A percentile compares a stretch with the other conserved stretches of the same genome.
Conservation (phyloP, 2,329 filamentous ascomycete species). For the Venturia aucupariae region DNA sequence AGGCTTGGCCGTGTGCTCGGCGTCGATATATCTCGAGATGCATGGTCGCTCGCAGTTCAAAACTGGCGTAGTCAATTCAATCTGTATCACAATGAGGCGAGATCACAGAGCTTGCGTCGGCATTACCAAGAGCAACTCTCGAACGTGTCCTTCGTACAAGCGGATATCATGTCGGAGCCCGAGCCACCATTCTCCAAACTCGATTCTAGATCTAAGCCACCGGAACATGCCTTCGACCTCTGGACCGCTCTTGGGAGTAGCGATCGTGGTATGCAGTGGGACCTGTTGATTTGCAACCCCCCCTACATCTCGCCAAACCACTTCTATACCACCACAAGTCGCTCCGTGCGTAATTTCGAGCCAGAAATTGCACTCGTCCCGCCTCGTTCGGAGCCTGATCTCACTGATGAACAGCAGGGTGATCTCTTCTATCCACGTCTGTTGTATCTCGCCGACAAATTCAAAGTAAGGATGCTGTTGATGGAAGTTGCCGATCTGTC, state of each 20-base stretch:
- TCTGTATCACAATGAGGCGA: background rate
- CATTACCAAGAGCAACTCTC: background rate
- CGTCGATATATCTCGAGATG: constrained; percentile 60
- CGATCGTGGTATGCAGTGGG: constrained; percentile 25
- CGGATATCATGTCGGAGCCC: constrained; percentile 24
- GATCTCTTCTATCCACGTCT: constrained; percentile 62
- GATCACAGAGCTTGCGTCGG: background rate
- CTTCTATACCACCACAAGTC: constrained; percentile 54
- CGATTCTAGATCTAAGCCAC: background rate
- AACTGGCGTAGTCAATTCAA: constrained; percentile 45
- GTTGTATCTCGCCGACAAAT: constrained; percentile 42
- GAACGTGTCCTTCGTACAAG: constrained; percentile 24
- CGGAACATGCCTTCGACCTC: background rate
- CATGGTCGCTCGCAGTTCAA: constrained; percentile 53
- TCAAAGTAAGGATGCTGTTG: constrained; percentile 48
- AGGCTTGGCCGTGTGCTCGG: constrained; percentile 48
- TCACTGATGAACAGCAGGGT: constrained; percentile 23
- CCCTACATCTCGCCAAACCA: constrained; percentile 69
- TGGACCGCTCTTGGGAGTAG: background rate
- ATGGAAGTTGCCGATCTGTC: constrained; percentile 63
- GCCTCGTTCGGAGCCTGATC: constrained; percentile 25
- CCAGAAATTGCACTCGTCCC: constrained; percentile 71
- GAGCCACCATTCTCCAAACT: background rate
- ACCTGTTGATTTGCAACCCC: constrained; percentile 79
- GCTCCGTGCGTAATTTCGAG: constrained; percentile 74